Evolutionary conservation across 441 rosid genomes (phyloP).

Genomic region (Arabidopsis lyrata): DNA sequence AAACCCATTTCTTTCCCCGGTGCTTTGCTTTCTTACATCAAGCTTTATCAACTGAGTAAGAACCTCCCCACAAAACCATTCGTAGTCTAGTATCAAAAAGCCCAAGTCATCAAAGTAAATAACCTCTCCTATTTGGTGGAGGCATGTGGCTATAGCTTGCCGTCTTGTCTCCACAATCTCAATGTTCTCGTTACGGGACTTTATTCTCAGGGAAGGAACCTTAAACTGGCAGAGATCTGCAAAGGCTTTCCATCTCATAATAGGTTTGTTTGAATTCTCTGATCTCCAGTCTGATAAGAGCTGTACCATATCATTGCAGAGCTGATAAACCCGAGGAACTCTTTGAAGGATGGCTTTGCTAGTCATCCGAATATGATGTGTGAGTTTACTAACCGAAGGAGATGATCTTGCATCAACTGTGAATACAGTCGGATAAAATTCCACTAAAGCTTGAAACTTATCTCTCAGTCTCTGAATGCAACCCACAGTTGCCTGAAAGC

Average conservation of each 20-base stretch:
- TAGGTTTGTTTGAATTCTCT: slow-evolving; percentile 75
- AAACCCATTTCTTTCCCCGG: slow-evolving; percentile 68
- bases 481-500: slow-evolving; percentile 61
- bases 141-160: slow-evolving; percentile 80
- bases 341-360: slow-evolving; percentile 80
- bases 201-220: slow-evolving; percentile 78
- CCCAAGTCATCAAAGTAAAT: slow-evolving; percentile 81
- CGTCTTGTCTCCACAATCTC: slow-evolving; percentile 77
- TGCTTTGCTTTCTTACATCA: slow-evolving; percentile 69
- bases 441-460: slow-evolving; percentile 79
- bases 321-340: slow-evolving; percentile 90
- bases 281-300: slow-evolving; percentile 88
- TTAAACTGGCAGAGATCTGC: slow-evolving; percentile 83
- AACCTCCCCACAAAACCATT: slow-evolving; percentile 91
- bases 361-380: slow-evolving; percentile 72
- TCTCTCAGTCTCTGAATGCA: slow-evolving; percentile 69
- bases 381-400: slow-evolving; percentile 77
- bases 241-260: slow-evolving; percentile 93
- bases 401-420: slow-evolving; percentile 93
- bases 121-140: slow-evolving; percentile 86
- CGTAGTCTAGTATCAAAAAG: slow-evolving; percentile 77
- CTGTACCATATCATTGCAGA: slow-evolving; percentile 79
- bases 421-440: slow-evolving; percentile 82
- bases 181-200: slow-evolving; percentile 71
- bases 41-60: slow-evolving; percentile 79